phyloP scores from a whole-genome alignment of 2,329 filamentous ascomycete genomes.

The Coleophoma cylindrospora region DNA sequence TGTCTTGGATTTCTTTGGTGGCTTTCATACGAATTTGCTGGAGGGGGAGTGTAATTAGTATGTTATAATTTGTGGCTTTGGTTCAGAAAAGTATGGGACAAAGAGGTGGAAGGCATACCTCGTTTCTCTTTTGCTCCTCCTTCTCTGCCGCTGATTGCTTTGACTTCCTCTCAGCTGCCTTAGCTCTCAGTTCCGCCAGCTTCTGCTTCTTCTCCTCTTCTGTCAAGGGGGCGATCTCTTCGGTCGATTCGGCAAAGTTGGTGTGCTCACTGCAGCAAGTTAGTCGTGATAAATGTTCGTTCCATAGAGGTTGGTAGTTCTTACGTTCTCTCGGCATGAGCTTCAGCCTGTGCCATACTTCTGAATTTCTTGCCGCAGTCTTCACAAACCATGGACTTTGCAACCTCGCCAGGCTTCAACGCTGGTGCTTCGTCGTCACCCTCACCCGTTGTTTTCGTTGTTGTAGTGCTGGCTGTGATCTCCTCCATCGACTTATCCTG shows the following conservation, averaged over 20 bases:
- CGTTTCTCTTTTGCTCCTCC: conserved; percentile 78
- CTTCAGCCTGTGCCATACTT: conserved; percentile 75
- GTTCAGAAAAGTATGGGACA: background rate
- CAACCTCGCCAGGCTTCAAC: conserved; percentile 65
- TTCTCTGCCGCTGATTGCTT: conserved; percentile 68
- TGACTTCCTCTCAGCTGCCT: conserved; percentile 68
- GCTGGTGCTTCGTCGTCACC: conserved; percentile 51
- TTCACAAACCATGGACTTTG: conserved; percentile 84
- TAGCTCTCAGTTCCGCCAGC: conserved; percentile 68
- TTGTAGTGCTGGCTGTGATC: conserved; percentile 42
- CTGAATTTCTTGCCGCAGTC: conserved; percentile 92
- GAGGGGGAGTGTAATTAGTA: conserved; percentile 1
- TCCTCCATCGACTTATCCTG: conserved; percentile 84
- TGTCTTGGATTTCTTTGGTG: conserved; percentile 81
- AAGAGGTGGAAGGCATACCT: conserved; percentile 43
- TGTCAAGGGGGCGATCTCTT: conserved; percentile 85
- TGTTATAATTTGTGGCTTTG: conserved; percentile 3
- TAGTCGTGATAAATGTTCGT: conserved; percentile 6
- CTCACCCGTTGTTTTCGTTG: conserved; percentile 45
- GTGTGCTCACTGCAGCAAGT: conserved; percentile 62
- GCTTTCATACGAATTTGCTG: conserved; percentile 75
- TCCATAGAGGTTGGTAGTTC: conserved; percentile 14
- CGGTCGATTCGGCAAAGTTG: conserved; percentile 89
- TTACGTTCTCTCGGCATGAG: conserved; percentile 82
- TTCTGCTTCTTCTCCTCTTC: conserved; percentile 85